Evolutionary conservation across 306 rosid species (phyloP).

Genomic region (Lathyrus aphaca): DNA sequence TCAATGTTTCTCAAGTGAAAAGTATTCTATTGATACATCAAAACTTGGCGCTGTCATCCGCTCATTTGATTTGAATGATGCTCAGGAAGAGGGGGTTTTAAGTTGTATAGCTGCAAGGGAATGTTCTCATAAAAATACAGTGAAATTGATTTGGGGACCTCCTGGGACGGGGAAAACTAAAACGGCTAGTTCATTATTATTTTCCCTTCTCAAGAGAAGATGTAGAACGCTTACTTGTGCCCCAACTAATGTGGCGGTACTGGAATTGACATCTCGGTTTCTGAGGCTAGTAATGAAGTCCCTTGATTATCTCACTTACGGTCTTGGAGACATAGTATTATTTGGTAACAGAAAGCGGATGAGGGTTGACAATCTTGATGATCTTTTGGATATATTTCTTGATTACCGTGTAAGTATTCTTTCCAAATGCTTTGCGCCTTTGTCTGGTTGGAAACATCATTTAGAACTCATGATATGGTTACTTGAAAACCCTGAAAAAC

Average conservation of each 20-base stretch:
- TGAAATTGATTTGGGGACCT: conserved; percentile 53
- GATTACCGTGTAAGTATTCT: conserved; percentile 44
- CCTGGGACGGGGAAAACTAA: conserved; percentile 59
- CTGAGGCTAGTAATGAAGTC: conserved; percentile 42
- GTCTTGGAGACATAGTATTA: conserved; percentile 51
- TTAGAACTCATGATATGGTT: conserved; percentile 38
- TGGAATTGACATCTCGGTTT: conserved; percentile 44
- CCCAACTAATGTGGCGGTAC: conserved; percentile 52
- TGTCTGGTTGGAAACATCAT: conserved; percentile 52
- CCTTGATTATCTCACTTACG: conserved; percentile 44
- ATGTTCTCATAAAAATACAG: conserved; percentile 43
- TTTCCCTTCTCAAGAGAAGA: conserved; percentile 41
- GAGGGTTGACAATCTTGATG: conserved; percentile 39
- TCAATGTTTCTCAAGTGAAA: conserved; percentile 45
- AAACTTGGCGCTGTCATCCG: conserved; percentile 46
- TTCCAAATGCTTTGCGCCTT: conserved; percentile 49
- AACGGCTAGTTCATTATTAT: conserved; percentile 45
- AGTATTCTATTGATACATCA: conserved; percentile 34
- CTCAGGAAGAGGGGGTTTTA: conserved; percentile 49
- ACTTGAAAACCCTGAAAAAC: conserved; percentile 46
- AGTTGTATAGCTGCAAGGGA: conserved; percentile 47
- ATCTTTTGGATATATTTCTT: conserved; percentile 49
- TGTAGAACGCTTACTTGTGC: conserved; percentile 55
- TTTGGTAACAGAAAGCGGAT: conserved; percentile 45
- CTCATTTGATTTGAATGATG: conserved; percentile 43